Evolutionary conservation across 2,329 filamentous ascomycete genomes (phyloP).

Genomic region (Plectosphaerella plurivora): DNA sequence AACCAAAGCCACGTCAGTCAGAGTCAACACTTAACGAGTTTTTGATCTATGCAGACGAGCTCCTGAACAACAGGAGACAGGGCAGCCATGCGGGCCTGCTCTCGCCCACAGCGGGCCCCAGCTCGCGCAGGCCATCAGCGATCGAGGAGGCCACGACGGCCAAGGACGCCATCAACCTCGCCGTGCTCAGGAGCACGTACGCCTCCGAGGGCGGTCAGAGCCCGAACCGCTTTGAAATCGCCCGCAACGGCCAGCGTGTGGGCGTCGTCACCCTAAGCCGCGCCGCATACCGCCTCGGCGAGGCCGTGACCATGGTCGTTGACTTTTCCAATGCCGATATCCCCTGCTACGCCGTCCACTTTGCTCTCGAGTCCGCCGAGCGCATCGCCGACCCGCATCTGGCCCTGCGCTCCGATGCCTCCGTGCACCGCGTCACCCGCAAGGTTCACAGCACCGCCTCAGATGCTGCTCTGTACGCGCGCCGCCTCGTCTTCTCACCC

Average conservation of each 20-base stretch:
- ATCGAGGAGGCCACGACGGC: conserved; percentile 56
- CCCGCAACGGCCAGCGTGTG: conserved; percentile 85
- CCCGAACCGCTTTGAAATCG: conserved; percentile 92
- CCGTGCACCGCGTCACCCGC: conserved; percentile 80
- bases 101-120: conserved; percentile 61
- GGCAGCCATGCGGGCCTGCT: conserved; percentile 57
- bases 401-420: conserved; percentile 79
- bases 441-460: conserved; percentile 74
- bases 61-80: conserved; percentile 57
- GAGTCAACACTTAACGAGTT: conserved; percentile 55
- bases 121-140: conserved; percentile 50
- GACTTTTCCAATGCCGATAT: conserved; percentile 77
- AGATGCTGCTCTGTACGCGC: conserved; percentile 78
- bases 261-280: conserved; percentile 85
- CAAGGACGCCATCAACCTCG: conserved; percentile 85
- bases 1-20: conserved; percentile 3
- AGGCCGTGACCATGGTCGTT: conserved; percentile 77
- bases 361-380: conserved; percentile 82
- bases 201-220: conserved; percentile 66
- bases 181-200: conserved; percentile 79
- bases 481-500: conserved; percentile 73
- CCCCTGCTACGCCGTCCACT: conserved; percentile 79
- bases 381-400: conserved; percentile 68
- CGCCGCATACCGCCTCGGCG: conserved; percentile 83
- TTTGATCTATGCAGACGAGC: conserved; percentile 70